Conservation (phyloP, 768 basidiomycete genomes). For the Hemileccinum rubropunctum region DNA sequence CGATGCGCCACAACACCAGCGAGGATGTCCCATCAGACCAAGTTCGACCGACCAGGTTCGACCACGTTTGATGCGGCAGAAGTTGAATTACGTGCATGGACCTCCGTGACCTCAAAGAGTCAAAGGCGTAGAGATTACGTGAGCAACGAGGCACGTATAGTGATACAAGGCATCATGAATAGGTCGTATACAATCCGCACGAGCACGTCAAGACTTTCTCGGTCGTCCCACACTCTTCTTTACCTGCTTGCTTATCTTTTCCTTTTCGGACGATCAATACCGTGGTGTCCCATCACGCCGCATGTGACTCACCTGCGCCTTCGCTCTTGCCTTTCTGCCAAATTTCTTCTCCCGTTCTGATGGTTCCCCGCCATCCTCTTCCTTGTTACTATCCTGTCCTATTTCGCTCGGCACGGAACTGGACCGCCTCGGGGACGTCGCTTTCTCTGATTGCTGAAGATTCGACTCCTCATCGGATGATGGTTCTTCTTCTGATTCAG, state of each 20-base stretch:
- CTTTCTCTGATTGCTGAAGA: slow-evolving; percentile 40
- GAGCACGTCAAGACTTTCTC: slow-evolving; percentile 22
- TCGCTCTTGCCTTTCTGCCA: slow-evolving; percentile 38
- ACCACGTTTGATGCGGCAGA: too few relatives aligned
- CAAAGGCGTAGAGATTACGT: neutral
- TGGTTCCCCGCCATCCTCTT: slow-evolving; percentile 26
- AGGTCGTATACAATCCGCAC: slow-evolving; percentile 10
- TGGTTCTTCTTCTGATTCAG: slow-evolving; percentile 28
- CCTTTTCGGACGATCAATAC: slow-evolving; percentile 19
- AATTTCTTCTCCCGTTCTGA: slow-evolving; percentile 35
- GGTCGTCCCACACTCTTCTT: slow-evolving; percentile 23
- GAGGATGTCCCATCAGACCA: too few relatives aligned
- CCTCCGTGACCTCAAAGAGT: too few relatives aligned
- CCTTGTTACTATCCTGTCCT: slow-evolving; percentile 27
- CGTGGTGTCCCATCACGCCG: neutral
- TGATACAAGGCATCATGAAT: slow-evolving; percentile 12
- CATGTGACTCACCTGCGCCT: slow-evolving; percentile 37
- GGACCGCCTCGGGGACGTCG: slow-evolving; percentile 19
- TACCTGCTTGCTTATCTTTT: slow-evolving; percentile 28
- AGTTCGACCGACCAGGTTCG: too few relatives aligned
- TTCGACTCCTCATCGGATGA: slow-evolving; percentile 29
- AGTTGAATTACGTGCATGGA: too few relatives aligned
- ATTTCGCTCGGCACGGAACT: slow-evolving; percentile 42
- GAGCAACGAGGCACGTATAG: slow-evolving; percentile 7
- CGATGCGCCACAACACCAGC: too few relatives aligned